Conservation (phyloP, 2,329 filamentous ascomycete species). For the Talaromyces sp. region DNA sequence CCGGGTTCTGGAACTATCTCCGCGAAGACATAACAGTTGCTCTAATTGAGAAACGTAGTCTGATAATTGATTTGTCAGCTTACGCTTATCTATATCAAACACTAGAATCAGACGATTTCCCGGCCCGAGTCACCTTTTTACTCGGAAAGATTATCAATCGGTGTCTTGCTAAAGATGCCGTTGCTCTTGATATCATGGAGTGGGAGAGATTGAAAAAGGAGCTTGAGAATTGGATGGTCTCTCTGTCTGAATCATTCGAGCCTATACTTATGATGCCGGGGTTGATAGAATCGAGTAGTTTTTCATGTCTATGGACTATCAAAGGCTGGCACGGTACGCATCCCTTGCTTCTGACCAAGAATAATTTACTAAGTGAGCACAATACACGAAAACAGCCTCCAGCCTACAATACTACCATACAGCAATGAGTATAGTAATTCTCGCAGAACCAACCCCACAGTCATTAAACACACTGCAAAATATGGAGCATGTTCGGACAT, state of each 20-base stretch:
- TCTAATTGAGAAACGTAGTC: slow-evolving; percentile 41
- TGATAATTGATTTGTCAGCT: slow-evolving; percentile 42
- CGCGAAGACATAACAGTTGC: slow-evolving; percentile 55
- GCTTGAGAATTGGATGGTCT: slow-evolving; percentile 31
- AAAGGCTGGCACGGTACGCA: slow-evolving; percentile 44
- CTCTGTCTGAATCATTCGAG: slow-evolving; percentile 31
- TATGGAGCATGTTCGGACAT: slow-evolving; percentile 20
- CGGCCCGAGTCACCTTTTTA: slow-evolving; percentile 45
- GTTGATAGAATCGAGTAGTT: slow-evolving; percentile 18
- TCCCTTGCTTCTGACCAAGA: neutral
- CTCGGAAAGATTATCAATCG: slow-evolving; percentile 46
- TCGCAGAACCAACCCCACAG: slow-evolving; percentile 19
- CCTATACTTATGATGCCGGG: slow-evolving; percentile 25
- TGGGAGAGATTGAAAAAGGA: slow-evolving; percentile 22
- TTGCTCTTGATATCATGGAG: slow-evolving; percentile 1
- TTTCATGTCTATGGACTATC: slow-evolving; percentile 43
- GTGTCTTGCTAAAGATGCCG: slow-evolving; percentile 26
- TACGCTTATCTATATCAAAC: slow-evolving; percentile 14
- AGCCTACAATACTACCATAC: slow-evolving; percentile 46
- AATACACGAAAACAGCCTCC: slow-evolving; percentile 32
- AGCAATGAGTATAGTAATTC: slow-evolving; percentile 32
- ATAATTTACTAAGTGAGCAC: neutral
- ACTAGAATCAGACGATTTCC: slow-evolving; percentile 29
- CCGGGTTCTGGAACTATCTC: slow-evolving; percentile 53
- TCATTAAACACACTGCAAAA: neutral